phyloP scores from a whole-genome alignment of 805 yeast genomes.

The Kockiozyma suomiensis region DNA sequence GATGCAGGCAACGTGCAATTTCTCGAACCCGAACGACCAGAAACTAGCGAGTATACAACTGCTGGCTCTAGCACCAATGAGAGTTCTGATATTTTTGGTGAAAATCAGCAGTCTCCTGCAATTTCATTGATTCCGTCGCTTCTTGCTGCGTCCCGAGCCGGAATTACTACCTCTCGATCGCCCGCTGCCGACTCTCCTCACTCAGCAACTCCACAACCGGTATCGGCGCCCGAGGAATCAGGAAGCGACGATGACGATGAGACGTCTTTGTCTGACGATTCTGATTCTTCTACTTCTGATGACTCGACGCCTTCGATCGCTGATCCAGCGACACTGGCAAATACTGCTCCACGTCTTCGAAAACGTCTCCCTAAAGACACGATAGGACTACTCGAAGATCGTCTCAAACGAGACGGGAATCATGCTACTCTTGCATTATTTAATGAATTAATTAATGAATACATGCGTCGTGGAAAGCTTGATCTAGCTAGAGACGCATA shows the following conservation, averaged over 20 bases:
- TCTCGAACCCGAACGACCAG: not conserved
- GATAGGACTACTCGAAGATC: constrained; percentile 60
- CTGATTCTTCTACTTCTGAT: constrained; percentile 6
- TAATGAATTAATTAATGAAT: constrained; percentile 40
- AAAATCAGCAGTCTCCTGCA: not conserved
- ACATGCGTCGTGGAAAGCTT: constrained; percentile 56
- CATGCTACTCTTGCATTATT: constrained; percentile 16
- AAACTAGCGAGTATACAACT: not conserved
- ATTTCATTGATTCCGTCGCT: constrained; percentile 4
- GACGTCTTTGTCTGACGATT: constrained; percentile 1
- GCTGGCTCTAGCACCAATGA: not conserved
- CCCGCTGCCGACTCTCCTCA: not conserved
- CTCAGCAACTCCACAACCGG: not conserved
- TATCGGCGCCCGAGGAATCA: not conserved
- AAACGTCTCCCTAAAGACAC: constrained; percentile 50
- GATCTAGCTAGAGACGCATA: constrained; percentile 62
- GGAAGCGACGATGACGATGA: not conserved
- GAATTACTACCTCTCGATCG: not conserved
- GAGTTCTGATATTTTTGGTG: too few species aligned
- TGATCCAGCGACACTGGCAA: constrained; percentile 10
- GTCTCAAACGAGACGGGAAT: constrained; percentile 9
- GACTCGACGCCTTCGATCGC: constrained; percentile 17
- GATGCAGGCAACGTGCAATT: not conserved
- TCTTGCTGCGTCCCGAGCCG: constrained; percentile 5
- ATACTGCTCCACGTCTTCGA: constrained; percentile 26